Conservation (phyloP, 768 basidiomycete genomes). For the Paxillus involutus region DNA sequence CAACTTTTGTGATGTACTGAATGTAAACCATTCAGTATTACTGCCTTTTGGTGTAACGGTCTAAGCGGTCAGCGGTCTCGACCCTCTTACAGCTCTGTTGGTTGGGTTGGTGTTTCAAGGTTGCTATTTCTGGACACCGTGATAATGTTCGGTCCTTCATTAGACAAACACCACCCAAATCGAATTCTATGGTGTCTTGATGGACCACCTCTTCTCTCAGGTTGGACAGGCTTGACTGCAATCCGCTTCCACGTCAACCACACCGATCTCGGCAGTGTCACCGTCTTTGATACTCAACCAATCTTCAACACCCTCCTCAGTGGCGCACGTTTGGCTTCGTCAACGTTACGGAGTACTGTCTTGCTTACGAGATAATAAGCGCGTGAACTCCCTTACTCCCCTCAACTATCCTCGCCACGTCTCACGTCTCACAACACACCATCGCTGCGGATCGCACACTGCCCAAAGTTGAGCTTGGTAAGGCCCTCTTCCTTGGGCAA, state of each 20-base stretch:
- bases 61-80: no score
- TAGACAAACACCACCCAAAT: conserved; percentile 23
- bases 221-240: conserved; percentile 2
- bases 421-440: conserved; percentile 42
- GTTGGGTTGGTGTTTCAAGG: conserved; percentile 16
- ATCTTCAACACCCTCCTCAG: conserved; percentile 57
- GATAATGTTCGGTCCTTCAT: neutral
- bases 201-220: conserved; percentile 29
- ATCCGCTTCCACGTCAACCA: conserved; percentile 33
- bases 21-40: no score
- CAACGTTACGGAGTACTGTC: conserved; percentile 58
- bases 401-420: neutral
- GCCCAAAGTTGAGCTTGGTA: conserved; percentile 56
- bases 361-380: conserved; percentile 59
- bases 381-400: no score
- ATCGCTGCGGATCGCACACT: conserved; percentile 67
- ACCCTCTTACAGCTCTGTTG: no score
- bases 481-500: conserved; percentile 64
- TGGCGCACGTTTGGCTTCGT: conserved; percentile 54
- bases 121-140: neutral
- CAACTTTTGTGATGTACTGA: no score
- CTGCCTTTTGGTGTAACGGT: no score
- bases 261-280: conserved; percentile 42
- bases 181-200: conserved; percentile 24
- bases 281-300: conserved; percentile 54